Base-by-base conservation (phyloP, 1,284 basidiomycete genomes). In the Melampsora abietis-canadensis region DNA sequence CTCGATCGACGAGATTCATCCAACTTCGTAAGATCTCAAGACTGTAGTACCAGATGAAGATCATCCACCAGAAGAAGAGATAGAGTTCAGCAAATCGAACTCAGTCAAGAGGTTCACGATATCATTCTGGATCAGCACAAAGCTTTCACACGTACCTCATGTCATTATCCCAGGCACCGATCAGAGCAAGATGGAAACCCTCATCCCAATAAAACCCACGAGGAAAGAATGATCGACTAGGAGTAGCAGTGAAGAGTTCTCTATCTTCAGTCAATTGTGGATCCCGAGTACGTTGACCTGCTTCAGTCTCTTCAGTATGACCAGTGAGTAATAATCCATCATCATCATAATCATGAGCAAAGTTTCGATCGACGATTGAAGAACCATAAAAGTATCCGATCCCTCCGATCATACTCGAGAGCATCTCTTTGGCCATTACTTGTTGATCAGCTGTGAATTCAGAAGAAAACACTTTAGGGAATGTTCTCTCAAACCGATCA, bases 201-300 rank as follows among this genome's bases (percentile, higher is more conserved):
- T 97, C 94, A 80, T 97, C 94, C 92, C 94, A 97, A 82, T 97
- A 97, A 82, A 97, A 97, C 27, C 94, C 94, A 81, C 94, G 86
- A 1, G 94, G 94, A 85, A 97, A 97, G 84, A 96, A 94, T 78
- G 91, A 93, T 64, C 94, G 86, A 81, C 92, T 94, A 0, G 94
- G 94, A 0, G 94, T 97, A 0, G 92, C 94, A 6, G 94, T 94
- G 77, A 95, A 84, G n/a, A 97, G 83, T 34, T 87, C 87, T 74
- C 85, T 87, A 8, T 90, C 88, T 62, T 90, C 88, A 6, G 90
- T 91, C 76, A 92, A 79, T 67, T 85, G 85, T 4, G 91, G 87
- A 78, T 75, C 14, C 77, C 68, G 27, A 80, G 76, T 68, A 79
- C 80, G 30, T 78, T 66, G 47, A 79, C 77, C 47, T 77, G 77